Evolutionary conservation across 805 yeast genomes (phyloP), one percentile per base, ranked within the genome.

Genomic region (Yamadazyma akitaensis): DNA sequence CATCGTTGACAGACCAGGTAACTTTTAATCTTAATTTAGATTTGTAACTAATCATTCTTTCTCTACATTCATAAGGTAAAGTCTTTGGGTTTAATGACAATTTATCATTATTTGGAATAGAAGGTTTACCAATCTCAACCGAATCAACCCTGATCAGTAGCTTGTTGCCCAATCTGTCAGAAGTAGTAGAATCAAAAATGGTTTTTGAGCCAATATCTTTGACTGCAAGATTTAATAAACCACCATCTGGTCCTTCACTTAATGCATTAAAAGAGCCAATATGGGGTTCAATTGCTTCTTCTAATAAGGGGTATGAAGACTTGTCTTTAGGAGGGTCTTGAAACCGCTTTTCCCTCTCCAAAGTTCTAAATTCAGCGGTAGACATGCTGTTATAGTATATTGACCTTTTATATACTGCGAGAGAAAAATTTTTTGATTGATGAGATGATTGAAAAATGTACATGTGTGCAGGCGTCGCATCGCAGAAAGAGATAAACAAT

Each of bases 241-340:
- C 97, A 40, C 92, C 96, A 37, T 75, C 82, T 19, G 87, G 81
- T 37, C 96, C 96, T 48, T 88, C 96, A 19, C 96, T 87, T 47
- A 94, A 74, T 5, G 97, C 97, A 74, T 94, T 86, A 76, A 94
- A 94, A 1, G 98, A 92, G 8, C 96, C 97, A 46, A 94, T 80
- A 64, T 94, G 99, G 5, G 99, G 99, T 47, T 82, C 81, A 35
- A 94, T 94, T 13, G 99, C 98, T 52, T 89, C 96, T 48, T 79
- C 79, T 32, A 94, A 76, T 35, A 90, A 68, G 13, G 97, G 96
- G 59, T 72, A 92, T 7, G 88, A 88, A 26, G 88, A 76, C 63
- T 85, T 79, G 60, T 88, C 96, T 68, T 81, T 84, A 43, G 97
- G 96, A 40, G 99, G 99, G 62, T 88, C 82, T 57, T 79, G 78